phyloP scores from a whole-genome alignment of 1,139 yeast species.

The Yamadazyma songkhlaensis region DNA sequence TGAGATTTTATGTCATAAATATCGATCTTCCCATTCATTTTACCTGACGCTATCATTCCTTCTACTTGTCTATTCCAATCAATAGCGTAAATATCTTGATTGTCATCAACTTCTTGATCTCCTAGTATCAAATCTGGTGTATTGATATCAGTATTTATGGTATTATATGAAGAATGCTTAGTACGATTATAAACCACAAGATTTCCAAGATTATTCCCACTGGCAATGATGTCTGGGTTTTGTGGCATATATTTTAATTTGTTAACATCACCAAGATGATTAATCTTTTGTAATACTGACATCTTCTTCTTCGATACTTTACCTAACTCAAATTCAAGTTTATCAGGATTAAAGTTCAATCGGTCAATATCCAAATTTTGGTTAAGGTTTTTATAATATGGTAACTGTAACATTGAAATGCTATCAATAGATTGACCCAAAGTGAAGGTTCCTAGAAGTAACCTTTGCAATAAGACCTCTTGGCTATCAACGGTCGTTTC shows the following conservation, averaged over 20 bases:
- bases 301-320: constrained; percentile 27
- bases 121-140: constrained; percentile 30
- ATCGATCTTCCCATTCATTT: constrained; percentile 34
- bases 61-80: constrained; percentile 45
- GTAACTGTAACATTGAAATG: constrained; percentile 38
- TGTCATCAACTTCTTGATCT: constrained; percentile 6
- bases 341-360: constrained; percentile 37
- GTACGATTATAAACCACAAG: constrained; percentile 51
- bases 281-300: constrained; percentile 37
- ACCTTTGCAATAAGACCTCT: constrained; percentile 27
- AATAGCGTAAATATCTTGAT: constrained; percentile 38
- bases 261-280: constrained; percentile 46
- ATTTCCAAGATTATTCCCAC: constrained; percentile 39
- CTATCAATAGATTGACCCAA: constrained; percentile 42
- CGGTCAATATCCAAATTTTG: constrained; percentile 29
- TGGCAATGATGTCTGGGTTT: constrained; percentile 43
- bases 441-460: constrained; percentile 43
- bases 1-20: constrained; percentile 32
- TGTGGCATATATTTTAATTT: constrained; percentile 42
- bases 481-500: constrained; percentile 16
- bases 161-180: constrained; percentile 45
- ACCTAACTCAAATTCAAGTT: constrained; percentile 39
- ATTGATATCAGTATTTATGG: constrained; percentile 24
- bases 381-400: constrained; percentile 32
- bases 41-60: constrained; percentile 34